These are phyloP conservation scores for Nothopassalora personata DNA, from an alignment of 2,329 filamentous ascomycete species.

Conservation along the genomic window DNA sequence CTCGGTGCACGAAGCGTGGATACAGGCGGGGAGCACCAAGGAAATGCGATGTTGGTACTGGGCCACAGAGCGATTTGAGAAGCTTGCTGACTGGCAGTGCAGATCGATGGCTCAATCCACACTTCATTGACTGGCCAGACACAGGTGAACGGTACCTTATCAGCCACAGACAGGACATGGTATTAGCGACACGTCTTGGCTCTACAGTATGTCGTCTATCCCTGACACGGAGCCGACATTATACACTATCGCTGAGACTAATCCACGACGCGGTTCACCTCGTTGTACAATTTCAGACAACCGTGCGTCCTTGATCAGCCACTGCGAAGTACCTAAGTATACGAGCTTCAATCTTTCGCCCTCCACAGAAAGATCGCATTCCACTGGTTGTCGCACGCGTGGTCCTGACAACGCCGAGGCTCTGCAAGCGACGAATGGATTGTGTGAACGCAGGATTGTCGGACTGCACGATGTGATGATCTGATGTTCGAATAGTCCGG, in stretches of 20 bases:
- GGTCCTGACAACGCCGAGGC: not conserved
- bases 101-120: not conserved
- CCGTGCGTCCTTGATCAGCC: not conserved
- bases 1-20: not conserved
- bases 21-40: not conserved
- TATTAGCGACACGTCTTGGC: not conserved
- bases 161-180: not conserved
- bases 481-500: not conserved
- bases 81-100: not conserved
- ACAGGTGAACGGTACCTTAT: not conserved
- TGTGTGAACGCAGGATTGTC: not conserved
- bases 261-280: not conserved
- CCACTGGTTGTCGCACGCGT: not conserved
- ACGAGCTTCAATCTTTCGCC: not conserved
- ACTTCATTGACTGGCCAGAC: not conserved
- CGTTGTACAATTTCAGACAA: not conserved
- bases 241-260: too few relatives aligned
- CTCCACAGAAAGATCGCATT: not conserved
- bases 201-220: not conserved
- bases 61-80: not conserved
- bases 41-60: not conserved
- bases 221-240: not conserved
- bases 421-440: not conserved
- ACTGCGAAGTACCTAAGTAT: not conserved
- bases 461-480: not conserved